Evolutionary conservation across 2,329 filamentous ascomycete genomes (phyloP), one percentile per base, ranked within the genome.

Genomic region (Sordariomycetes sp.): DNA sequence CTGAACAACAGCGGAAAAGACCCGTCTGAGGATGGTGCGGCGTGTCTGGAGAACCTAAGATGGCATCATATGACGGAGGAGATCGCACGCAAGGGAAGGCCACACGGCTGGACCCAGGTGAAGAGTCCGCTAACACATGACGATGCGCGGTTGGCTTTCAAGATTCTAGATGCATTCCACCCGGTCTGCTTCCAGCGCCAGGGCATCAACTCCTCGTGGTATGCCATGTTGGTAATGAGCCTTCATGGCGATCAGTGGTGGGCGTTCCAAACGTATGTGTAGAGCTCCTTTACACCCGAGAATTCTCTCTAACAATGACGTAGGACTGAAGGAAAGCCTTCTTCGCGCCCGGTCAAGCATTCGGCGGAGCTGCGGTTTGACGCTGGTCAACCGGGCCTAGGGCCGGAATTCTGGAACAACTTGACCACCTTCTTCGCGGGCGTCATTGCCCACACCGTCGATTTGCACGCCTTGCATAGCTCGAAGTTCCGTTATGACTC

Each of bases 191-290:
- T 95, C 61, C 81, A 78, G 64, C 85, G 84, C 63, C 74, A 75
- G 59, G 82, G 81, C n/a, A 95, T 91, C 89, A 77, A 76, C 10
- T 67, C 78, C 15, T 74, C 79, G 56, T 96, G 89, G 88, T 81
- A 85, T 61, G 72, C 95, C 45, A 84, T 85, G 62, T 78, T 87
- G 52, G 82, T 83, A 56, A 77, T 90, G 66, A 84, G 85, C 66
- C 76, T 87, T 65, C 77, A 78, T 64, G 88, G 89, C 56, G 88
- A 94, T 66, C 79, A 78, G 60, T 95, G 89, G 88, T 91, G 86
- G 83, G 73, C 91, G 59, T 74, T 89, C 57, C 79, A 86, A 68
- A 68, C 81, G 77, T 84, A 72, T 71, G 78, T 74, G 34, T 58
- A 54, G 15, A 36, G 5, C 28, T 8, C 54, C 10, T 17, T n/a